Evolutionary conservation across 306 rosid species (phyloP), one percentile per base, ranked within the genome.

Genomic region (Cucurbita moschata): DNA sequence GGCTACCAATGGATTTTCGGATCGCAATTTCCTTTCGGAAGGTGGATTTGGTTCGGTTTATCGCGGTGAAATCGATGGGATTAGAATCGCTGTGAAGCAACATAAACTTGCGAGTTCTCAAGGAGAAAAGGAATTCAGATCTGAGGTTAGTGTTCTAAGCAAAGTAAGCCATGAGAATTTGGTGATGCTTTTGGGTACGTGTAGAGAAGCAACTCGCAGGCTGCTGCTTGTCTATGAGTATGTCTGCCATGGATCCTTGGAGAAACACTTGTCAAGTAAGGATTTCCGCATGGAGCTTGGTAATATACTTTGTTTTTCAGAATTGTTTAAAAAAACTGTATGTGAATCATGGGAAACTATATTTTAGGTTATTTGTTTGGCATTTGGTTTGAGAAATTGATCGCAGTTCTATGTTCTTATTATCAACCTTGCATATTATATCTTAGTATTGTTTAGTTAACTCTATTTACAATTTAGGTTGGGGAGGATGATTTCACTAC

Each of bases 161-260:
- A 88, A 73, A 83, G 96, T 87, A 64, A 93, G 86, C 79, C 98
- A 93, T 80, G 87, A 88, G 77, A 87, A 93, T 85, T 85, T 93
- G 73, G 86, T 93, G 49, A 84, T 82, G 89, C 82, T 90, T 56
- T 73, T 93, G 66, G 98, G 98, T 5, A 88, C 92, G 42, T 93
- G 96, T 75, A 86, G 92, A 2, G 90, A 93, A 66, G 87, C 91
- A 79, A 72, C 72, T 65, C 73, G 72, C 18, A 85, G 96, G 84
- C 89, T 90, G 82, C 89, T 90, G 54, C 96, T 93, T 56, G 98
- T 93, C 75, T 93, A 93, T 59, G 96, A 93, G 76, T 90, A 81
- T 65, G 88, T 90, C 51, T 90, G 98, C 93, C 60, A 90, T 69
- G 86, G 96, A 0, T 93, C 98, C n/a, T 80, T 93, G 77, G 96